A percentile compares a stretch with the other conserved stretches of the same genome.
phyloP scores from a whole-genome alignment of 108 stramenopile genomes.

The Skeletonema menzelii region DNA sequence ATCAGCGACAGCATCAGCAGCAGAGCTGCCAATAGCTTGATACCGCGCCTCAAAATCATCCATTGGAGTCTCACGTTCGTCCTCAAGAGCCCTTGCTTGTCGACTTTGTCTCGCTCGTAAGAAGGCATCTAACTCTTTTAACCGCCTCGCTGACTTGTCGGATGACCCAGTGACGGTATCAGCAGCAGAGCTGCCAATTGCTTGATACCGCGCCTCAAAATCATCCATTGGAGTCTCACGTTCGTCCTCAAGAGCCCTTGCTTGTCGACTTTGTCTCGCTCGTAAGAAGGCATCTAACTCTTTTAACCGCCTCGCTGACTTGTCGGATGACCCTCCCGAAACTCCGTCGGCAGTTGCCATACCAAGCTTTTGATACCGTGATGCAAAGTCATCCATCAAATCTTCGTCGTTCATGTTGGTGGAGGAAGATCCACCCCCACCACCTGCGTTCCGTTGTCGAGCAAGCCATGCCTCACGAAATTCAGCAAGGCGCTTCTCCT shows the following conservation, averaged over 20 bases:
- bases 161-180: not conserved
- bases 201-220: not conserved
- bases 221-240: not conserved
- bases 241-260: not conserved
- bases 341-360: not conserved
- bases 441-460: not conserved
- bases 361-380: not conserved
- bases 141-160: not conserved
- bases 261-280: not conserved
- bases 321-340: not conserved
- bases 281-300: not conserved
- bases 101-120: not conserved
- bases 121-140: not conserved
- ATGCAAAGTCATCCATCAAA: not conserved
- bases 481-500: not conserved
- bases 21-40: slow-evolving; percentile 1
- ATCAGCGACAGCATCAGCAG: not conserved
- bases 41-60: not conserved
- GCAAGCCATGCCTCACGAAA: slow-evolving; percentile 2
- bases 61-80: not conserved
- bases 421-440: not conserved
- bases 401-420: not conserved
- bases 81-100: not conserved
- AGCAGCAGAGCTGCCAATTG: not conserved
- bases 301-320: not conserved